A percentile compares a stretch with the other conserved stretches of the same genome.
Evolutionary conservation across 495 filamentous ascomycete species (phyloP).

Genomic region (Haplographium delicatum): DNA sequence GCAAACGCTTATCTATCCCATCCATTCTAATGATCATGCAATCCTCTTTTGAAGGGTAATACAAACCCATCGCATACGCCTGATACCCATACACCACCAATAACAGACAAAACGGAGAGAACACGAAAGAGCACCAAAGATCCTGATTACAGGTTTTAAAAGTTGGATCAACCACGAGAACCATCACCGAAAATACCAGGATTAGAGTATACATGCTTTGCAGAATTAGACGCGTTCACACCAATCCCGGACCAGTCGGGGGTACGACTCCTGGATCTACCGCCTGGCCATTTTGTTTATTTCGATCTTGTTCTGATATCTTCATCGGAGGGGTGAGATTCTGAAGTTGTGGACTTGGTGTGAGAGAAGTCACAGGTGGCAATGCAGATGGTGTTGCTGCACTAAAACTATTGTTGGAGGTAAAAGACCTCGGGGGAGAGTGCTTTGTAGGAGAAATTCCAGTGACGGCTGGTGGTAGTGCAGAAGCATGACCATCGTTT

Average conservation of each 20-base stretch:
- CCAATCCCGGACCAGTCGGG: no score
- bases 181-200: no score
- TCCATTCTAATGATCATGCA: slow-evolving; percentile 1
- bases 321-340: slow-evolving; percentile 47
- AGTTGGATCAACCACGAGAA: no score
- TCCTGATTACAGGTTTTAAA: no score
- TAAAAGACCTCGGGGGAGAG: slow-evolving; percentile 35
- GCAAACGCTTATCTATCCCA: slow-evolving; percentile 7
- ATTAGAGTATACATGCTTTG: no score
- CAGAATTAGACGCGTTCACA: no score
- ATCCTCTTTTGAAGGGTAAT: no score
- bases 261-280: slow-evolving; percentile 7
- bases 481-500: slow-evolving; percentile 19
- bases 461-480: slow-evolving; percentile 49
- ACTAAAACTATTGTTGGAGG: slow-evolving; percentile 20
- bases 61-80: no score
- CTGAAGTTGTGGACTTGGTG: slow-evolving; percentile 46
- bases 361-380: slow-evolving; percentile 45
- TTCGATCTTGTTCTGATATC: slow-evolving; percentile 30
- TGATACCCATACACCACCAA: no score
- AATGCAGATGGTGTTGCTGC: slow-evolving; percentile 37
- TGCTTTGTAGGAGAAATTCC: slow-evolving; percentile 78
- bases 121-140: no score
- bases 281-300: slow-evolving; percentile 10
- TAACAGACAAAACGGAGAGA: no score